These are phyloP conservation scores for Viola pubescens DNA, from an alignment of 441 rosid genomes.

Conservation along the genomic window DNA sequence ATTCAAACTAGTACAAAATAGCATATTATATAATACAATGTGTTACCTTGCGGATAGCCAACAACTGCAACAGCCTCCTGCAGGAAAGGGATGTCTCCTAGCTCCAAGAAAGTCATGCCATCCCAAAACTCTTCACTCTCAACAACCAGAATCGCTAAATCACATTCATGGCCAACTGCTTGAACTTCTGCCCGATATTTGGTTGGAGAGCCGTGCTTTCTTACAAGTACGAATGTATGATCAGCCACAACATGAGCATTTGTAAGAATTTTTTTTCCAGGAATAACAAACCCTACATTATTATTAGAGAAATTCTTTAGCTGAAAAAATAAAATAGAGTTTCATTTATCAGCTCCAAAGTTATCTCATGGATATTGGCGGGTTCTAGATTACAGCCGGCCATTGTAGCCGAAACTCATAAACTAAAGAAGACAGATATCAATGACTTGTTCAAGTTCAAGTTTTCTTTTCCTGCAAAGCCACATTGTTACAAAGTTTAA, in stretches of 20 bases:
- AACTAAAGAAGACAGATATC: too few relatives aligned
- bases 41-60: conserved; percentile 61
- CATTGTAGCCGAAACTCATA: too few relatives aligned
- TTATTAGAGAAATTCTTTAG: background rate
- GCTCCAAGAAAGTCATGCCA: conserved; percentile 60
- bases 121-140: conserved; percentile 58
- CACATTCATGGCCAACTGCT: conserved; percentile 83
- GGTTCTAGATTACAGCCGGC: too few relatives aligned
- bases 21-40: background rate
- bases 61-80: conserved; percentile 78
- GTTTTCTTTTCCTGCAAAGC: too few relatives aligned
- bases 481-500: too few relatives aligned
- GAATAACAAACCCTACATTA: conserved; percentile 45
- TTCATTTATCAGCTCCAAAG: background rate
- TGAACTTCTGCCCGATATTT: conserved; percentile 58
- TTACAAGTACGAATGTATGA: conserved; percentile 70
- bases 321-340: background rate
- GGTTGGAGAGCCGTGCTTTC: conserved; percentile 76
- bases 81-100: conserved; percentile 65
- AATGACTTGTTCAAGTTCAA: too few relatives aligned
- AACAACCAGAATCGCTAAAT: conserved; percentile 61
- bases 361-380: conserved; percentile 1
- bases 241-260: conserved; percentile 90
- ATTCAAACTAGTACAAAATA: too few relatives aligned
- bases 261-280: conserved; percentile 64